Evolutionary conservation across 148 eudicot genomes (phyloP), one percentile per base, ranked within the genome.

Genomic region (Camellia lanceoleosa): DNA sequence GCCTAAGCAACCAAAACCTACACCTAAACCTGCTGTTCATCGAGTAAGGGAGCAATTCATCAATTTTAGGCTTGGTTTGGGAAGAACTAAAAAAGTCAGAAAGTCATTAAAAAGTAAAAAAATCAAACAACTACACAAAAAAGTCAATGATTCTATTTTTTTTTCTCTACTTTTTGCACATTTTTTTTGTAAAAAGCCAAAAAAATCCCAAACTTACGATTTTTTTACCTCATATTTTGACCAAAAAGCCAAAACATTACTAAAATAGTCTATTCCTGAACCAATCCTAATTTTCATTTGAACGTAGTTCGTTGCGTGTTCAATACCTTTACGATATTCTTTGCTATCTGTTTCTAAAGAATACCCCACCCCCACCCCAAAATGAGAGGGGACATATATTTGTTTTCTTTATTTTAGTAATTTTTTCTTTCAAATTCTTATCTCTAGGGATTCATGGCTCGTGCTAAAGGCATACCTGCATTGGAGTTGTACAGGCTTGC

Each of bases 391-490:
- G 14, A 41, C n/a, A 8, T 71, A 44, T 15, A 60, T 59, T 3
- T 12, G 20, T 30, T 8, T 14, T 63, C 13, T 44, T 11, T 80
- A 2, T 44, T 61, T 11, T 7, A 52, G 4, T 65, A 19, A 68
- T 19, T 47, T 19, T 47, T 63, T 75, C 47, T 42, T 79, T 75
- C 18, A 67, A 77, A 75, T 56, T 46, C 54, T 56, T 81, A n/a
- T 76, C 44, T 79, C 4, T 80, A 96, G 99, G 99, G 99, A 71
- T 96, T 96, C 80, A 96, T 96, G 99, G 94, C 92, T 76, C 99
- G 98, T 85, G 99, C 99, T 79, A 96, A 94, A 89, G 99, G 98
- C 75, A 96, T 96, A 88, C 99, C 99, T 44, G 99, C 98, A 68
- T 84, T 94, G 83, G 99, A 96, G 80, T 80, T 96, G 65, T 96